Evolutionary conservation across 768 basidiomycete genomes (phyloP).

Genomic region (Russula virescens): DNA sequence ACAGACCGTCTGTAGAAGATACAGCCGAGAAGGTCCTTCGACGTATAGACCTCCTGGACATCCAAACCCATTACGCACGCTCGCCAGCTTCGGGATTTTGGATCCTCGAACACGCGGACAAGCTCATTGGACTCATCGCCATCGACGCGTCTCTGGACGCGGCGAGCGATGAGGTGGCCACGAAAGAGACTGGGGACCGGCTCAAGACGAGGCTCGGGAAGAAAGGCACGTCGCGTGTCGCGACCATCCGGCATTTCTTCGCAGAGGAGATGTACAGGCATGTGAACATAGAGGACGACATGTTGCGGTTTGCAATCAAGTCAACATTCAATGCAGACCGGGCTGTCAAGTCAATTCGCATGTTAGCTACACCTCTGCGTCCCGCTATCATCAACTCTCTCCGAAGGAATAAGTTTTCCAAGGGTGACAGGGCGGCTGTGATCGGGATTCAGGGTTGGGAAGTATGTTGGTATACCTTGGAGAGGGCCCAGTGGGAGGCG

Average conservation of each 20-base stretch:
- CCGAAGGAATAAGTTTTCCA: slow-evolving; percentile 43
- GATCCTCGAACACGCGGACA: slow-evolving; percentile 54
- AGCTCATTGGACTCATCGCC: slow-evolving; percentile 63
- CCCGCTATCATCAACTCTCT: slow-evolving; percentile 45
- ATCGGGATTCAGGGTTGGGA: slow-evolving; percentile 60
- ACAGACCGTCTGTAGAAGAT: slow-evolving; percentile 63
- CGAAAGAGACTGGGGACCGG: slow-evolving; percentile 24
- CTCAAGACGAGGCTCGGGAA: slow-evolving; percentile 23
- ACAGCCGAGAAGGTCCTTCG: slow-evolving; percentile 46
- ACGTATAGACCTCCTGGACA: slow-evolving; percentile 48
- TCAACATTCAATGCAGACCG: slow-evolving; percentile 48
- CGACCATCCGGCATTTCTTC: slow-evolving; percentile 68
- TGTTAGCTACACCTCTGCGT: slow-evolving; percentile 45
- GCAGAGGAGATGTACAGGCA: slow-evolving; percentile 59
- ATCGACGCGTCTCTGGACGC: slow-evolving; percentile 54
- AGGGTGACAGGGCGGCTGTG: slow-evolving; percentile 38
- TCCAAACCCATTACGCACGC: slow-evolving; percentile 50
- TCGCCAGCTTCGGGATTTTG: slow-evolving; percentile 64
- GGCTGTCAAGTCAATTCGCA: slow-evolving; percentile 42
- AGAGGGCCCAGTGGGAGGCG: slow-evolving; percentile 42
- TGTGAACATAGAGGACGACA: slow-evolving; percentile 55
- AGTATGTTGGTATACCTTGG: slow-evolving; percentile 39
- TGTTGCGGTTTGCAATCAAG: slow-evolving; percentile 53
- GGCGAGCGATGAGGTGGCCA: slow-evolving; percentile 29
- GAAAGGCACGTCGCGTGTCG: slow-evolving; percentile 43